Evolutionary conservation across 2,329 filamentous ascomycete genomes (phyloP), one percentile per base, ranked within the genome.

Genomic region (Blumeria hordei): DNA sequence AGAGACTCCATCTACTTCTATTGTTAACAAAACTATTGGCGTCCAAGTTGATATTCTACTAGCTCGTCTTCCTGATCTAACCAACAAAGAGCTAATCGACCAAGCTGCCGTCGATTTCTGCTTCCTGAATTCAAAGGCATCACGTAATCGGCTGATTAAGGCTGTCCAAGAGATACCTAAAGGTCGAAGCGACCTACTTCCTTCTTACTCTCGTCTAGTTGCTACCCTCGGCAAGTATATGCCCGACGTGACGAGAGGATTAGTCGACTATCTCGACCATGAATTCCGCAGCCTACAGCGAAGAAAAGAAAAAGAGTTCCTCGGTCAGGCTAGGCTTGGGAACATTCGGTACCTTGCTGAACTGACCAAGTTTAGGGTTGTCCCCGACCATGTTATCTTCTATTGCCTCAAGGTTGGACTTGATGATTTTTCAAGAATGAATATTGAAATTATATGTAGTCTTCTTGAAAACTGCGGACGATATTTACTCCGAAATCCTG

Each of bases 301-400:
- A 54, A 88, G 93, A 58, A 98, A 98, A 67, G 88, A 93, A 57
- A 98, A 98, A 66, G 93, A 98, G 62, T 95, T 98, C 59, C 73
- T 96, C 0, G 90, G 90, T 0, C 90, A 94, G 68, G 88, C 95
- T 52, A 83, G 92, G 45, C 81, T 93, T 61, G 82, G 85, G 68
- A 96, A 96, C 65, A 88, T 96, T 59, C 85, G 93, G n/a, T 98
- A 98, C 66, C 78, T 98, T 53, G 88, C 92, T 7, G 92, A 98
- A 68, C 71, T 98, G 64, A 98, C 92, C 57, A 98, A 98, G 65
- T 98, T 98, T 64, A 90, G 92, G 35, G 87, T 95, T 35, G 92
- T 98, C 8, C 92, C 93, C 0, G 92, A 98, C 67, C 92, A 98
- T 68, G 90, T 98, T 59, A 93, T 98, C 55, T 98, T 98, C 65